phyloP scores from a whole-genome alignment of 2,329 filamentous ascomycete genomes.

The Ceratocystis destructans region DNA sequence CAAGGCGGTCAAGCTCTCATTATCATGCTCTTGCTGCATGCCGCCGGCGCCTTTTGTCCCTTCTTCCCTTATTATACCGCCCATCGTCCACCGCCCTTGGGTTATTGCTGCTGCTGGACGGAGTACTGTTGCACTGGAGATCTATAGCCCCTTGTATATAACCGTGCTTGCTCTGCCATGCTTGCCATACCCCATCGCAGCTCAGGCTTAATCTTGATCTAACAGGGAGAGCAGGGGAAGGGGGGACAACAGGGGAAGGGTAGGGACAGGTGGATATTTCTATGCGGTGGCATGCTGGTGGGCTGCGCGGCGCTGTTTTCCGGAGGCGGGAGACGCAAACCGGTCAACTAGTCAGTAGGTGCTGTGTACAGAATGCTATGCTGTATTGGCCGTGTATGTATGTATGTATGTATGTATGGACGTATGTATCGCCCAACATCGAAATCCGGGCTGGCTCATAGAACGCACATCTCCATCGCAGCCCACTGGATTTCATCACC shows the following conservation, averaged over 20 bases:
- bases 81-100: too few relatives aligned
- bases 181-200: not conserved
- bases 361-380: not conserved
- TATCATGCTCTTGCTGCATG: not conserved
- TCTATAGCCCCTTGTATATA: too few relatives aligned
- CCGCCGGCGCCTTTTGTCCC: not conserved
- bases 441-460: not conserved
- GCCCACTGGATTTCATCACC: not conserved
- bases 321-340: not conserved
- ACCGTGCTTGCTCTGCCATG: not conserved
- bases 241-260: too few relatives aligned
- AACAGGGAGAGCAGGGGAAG: too few relatives aligned
- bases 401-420: not conserved
- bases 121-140: not conserved
- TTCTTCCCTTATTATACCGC: too few relatives aligned
- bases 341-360: not conserved
- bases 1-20: not conserved
- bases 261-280: not conserved
- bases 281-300: too few relatives aligned
- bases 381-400: not conserved
- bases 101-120: not conserved
- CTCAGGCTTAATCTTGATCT: too few relatives aligned
- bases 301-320: not conserved
- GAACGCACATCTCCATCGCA: not conserved
- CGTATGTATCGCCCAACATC: not conserved